Conservation (phyloP, 1,284 basidiomycete species). For the Sporisorium reilianum region DNA sequence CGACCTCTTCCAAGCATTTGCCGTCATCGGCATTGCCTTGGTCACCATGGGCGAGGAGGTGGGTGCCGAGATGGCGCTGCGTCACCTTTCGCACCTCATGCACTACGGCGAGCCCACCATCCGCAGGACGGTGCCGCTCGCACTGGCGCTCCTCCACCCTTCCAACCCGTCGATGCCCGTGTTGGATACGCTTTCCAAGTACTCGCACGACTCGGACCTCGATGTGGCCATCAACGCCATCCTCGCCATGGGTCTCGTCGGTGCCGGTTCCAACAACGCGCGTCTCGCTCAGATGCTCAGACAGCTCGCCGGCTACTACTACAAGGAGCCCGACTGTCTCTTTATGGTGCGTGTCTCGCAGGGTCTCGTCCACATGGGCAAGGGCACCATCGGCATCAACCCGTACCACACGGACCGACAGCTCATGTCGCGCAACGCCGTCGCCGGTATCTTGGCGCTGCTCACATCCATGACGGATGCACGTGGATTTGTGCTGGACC, state of each 20-base stretch:
- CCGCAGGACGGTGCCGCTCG: constrained; percentile 92
- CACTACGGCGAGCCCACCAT: constrained; percentile 96
- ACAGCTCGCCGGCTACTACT: constrained; percentile 94
- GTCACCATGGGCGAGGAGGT: constrained; percentile 99
- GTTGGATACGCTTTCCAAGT: constrained; percentile 98
- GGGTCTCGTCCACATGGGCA: constrained; percentile 98
- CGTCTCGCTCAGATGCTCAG: constrained; percentile 96
- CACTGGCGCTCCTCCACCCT: constrained; percentile 90
- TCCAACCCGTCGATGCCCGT: constrained; percentile 97
- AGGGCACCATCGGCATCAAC: constrained; percentile 97
- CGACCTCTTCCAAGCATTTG: constrained; percentile 91
- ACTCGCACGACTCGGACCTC: constrained; percentile 98
- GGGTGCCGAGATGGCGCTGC: constrained; percentile 83
- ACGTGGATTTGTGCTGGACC: constrained; percentile 92
- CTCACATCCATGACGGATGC: constrained; percentile 93
- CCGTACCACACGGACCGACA: constrained; percentile 95
- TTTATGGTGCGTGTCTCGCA: constrained; percentile 98
- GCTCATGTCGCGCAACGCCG: constrained; percentile 87
- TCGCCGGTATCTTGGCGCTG: constrained; percentile 90
- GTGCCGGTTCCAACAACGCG: constrained; percentile 98
- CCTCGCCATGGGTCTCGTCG: constrained; percentile 98
- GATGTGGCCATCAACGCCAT: constrained; percentile 96
- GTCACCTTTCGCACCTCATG: constrained; percentile 75
- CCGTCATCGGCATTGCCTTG: constrained; percentile 91
- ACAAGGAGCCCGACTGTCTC: constrained; percentile 95